Evolutionary conservation across 2,329 filamentous ascomycete genomes (phyloP), one percentile per base, ranked within the genome.

Genomic region (Botryosphaeria agaves): DNA sequence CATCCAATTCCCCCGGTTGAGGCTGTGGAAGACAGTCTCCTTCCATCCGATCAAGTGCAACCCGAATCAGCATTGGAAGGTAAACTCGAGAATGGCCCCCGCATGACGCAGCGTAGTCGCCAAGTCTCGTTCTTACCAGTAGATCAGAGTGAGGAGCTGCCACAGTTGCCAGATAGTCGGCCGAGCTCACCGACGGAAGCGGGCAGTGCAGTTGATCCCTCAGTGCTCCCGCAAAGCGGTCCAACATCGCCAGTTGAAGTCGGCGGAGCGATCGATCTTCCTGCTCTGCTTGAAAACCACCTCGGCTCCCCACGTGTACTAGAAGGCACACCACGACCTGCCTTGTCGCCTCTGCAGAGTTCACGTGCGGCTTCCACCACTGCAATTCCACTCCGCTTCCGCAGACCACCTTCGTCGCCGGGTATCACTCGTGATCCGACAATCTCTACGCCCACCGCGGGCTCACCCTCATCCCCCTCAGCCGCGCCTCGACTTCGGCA

Each of bases 331-430:
- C 48, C 47, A 11, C 34, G 44, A 28, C 48, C 48, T 0, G 36
- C 29, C 9, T 47, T 46, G 7, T 23, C 12, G 12, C 14, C 26
- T 14, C 12, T 28, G 9, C 26, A 28, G 14, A 9, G 11, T 4
- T 28, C 43, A 16, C 41, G 49, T 14, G 38, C 41, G 19, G 27
- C 43, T 7, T 52, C 48, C 1, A 36, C 64, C 12, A 72, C 67
- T 18, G 62, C 66, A 7, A 55, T 73, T 6, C 68, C 69, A 1
- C 44, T 73, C 31, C 60, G 63, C 34, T 69, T 72, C 42, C 61
- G 64, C 17, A 57, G 62, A 31, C 64, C 57, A 8, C 58, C 61
- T 33, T 48, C 52, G 12, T 62, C 61, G 5, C 61, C 64, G 8
- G 44, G 51, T 4, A 40, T 53, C 14, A 47, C 51, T 12, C 59